Base-by-base conservation (phyloP, 331 rosid genomes). In the Spiraea crenata region DNA sequence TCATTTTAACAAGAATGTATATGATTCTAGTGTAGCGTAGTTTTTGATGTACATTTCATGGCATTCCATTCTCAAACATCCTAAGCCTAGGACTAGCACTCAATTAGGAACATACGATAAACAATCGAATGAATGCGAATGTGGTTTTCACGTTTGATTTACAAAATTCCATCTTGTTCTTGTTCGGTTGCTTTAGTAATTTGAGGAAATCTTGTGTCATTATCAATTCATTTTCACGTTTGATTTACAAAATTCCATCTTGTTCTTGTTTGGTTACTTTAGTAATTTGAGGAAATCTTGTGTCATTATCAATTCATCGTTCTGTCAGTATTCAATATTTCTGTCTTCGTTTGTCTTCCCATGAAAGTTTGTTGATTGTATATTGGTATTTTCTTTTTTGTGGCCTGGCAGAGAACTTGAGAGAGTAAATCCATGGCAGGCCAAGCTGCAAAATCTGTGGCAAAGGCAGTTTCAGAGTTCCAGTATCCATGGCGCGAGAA, bases 401-500 rank as follows among this genome's bases (percentile, higher is more conserved):
- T 76, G 80, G 49, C 61, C 7, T 60, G 41, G 50, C 74, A 75
- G 69, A 67, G 69, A 59, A 20, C 63, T 5, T 16, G 37, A 47
- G 55, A 44, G 35, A 41, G 56, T 56, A 5, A 4, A 45, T 5
- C 44, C 20, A 88, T 90, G 95, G 97, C 92, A 11, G 85, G 89
- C 7, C 87, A 86, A 65, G 82, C 84, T 51, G 90, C 81, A 72
- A 76, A 86, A 58, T 73, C 88, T 0, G 86, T 77, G 44, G 92
- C 56, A 6, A 90, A 84, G 82, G 84, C 77, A 19, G 64, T 83
- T 8, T 86, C 83, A 20, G 90, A 81, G 48, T 90, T 83, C 80
- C 96, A 86, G 62, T 87, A 87, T 66, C 98, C 95, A 17, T 92
- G 95, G 96, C 88, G 82, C n/a, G 95, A 89, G 85, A 89, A 92